phyloP scores from a whole-genome alignment of 768 basidiomycete species.

The Auricularia auricula-judae region DNA sequence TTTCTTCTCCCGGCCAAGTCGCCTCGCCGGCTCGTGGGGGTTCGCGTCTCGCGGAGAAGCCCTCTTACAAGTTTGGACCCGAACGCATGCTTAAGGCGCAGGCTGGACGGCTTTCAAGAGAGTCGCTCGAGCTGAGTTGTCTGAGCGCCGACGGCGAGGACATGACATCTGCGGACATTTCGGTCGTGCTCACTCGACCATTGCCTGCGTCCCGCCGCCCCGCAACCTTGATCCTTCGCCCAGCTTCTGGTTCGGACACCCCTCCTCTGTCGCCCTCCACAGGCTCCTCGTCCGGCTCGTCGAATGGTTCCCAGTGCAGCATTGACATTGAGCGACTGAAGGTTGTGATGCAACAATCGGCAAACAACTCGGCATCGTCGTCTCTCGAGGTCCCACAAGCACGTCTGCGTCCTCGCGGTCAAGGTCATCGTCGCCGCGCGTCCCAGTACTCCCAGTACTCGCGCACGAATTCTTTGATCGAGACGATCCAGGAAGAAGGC shows the following conservation, averaged over 20 bases:
- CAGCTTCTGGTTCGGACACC: constrained; percentile 55
- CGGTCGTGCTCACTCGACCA: constrained; percentile 44
- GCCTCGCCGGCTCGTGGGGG: constrained; percentile 27
- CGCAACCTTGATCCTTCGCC: constrained; percentile 42
- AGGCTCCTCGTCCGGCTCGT: constrained; percentile 40
- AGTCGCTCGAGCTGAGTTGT: constrained; percentile 56
- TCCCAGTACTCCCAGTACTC: constrained; percentile 50
- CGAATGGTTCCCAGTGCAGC: constrained; percentile 67
- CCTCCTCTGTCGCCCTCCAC: constrained; percentile 54
- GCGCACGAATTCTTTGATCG: constrained; percentile 51
- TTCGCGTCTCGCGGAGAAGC: constrained; percentile 44
- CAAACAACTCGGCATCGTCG: constrained; percentile 28
- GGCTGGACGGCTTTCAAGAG: constrained; percentile 48
- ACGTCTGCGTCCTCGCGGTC: constrained; percentile 45
- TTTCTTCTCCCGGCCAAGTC: background rate
- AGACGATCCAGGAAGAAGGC: constrained; percentile 69
- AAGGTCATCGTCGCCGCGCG: constrained; percentile 60
- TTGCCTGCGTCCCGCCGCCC: constrained; percentile 38
- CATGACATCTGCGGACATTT: constrained; percentile 35
- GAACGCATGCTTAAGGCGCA: constrained; percentile 59
- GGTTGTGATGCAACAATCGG: constrained; percentile 40
- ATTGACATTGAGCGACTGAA: constrained; percentile 60
- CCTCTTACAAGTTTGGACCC: constrained; percentile 46
- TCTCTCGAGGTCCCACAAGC: constrained; percentile 30
- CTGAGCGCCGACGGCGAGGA: constrained; percentile 62